Evolutionary conservation across 140 eudicot species (phyloP).

Genomic region (Ambrosia hybrid): DNA sequence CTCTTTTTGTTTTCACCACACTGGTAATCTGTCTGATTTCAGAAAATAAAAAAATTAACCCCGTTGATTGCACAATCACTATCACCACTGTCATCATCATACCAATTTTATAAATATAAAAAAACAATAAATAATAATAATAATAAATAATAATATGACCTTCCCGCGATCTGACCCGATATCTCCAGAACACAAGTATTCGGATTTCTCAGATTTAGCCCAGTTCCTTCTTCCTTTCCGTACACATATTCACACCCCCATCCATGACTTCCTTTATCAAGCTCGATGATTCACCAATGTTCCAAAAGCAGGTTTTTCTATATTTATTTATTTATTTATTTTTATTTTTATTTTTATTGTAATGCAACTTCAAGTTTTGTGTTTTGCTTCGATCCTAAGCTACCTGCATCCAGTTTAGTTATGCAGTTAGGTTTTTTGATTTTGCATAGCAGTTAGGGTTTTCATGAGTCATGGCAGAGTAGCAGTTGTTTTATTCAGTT

Average conservation of each 20-base stretch:
- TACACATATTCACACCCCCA: neutral
- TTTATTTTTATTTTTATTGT: neutral
- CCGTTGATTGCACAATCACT: slow-evolving; percentile 9
- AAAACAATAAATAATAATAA: neutral
- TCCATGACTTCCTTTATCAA: slow-evolving; percentile 78
- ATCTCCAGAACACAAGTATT: slow-evolving; percentile 2
- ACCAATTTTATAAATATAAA: no score
- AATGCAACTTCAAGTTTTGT: slow-evolving; percentile 16
- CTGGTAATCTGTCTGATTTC: slow-evolving; percentile 9
- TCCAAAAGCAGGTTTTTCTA: slow-evolving; percentile 83
- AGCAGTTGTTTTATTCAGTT: slow-evolving; percentile 12
- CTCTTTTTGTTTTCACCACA: neutral
- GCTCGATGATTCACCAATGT: slow-evolving; percentile 93
- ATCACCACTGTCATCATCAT: slow-evolving; percentile 27
- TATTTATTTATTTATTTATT: neutral
- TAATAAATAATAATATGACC: slow-evolving; percentile 22
- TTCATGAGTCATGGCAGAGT: no score
- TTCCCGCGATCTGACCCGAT: slow-evolving; percentile 34
- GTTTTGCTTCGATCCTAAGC: slow-evolving; percentile 22
- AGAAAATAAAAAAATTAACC: slow-evolving; percentile 1
- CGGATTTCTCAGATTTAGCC: slow-evolving; percentile 28
- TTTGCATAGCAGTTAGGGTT: neutral
- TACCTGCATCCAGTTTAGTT: neutral
- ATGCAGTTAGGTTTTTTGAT: slow-evolving; percentile 3
- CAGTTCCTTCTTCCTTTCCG: slow-evolving; percentile 14